phyloP scores from a whole-genome alignment of 345 rosid genomes.

The Adansonia digitata region DNA sequence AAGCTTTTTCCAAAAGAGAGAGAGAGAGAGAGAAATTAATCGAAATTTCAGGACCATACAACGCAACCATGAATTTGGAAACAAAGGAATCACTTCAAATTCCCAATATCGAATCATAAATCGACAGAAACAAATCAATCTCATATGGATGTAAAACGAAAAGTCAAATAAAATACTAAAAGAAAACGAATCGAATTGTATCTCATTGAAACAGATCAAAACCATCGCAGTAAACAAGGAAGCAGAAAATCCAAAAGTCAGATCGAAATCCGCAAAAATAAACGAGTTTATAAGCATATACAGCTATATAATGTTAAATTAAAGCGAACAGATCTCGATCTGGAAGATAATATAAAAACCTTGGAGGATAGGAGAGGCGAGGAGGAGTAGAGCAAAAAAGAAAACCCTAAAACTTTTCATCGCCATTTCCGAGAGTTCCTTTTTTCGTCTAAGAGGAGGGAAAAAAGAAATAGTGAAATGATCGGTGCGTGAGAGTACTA shows the following conservation, averaged over 20 bases:
- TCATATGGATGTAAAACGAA: background rate
- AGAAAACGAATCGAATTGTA: slow-evolving; percentile 1
- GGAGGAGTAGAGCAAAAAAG: slow-evolving; percentile 62
- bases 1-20: background rate
- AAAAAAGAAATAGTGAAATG: background rate
- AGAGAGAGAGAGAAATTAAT: background rate
- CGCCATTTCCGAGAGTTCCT: slow-evolving; percentile 16
- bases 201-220: slow-evolving; percentile 21
- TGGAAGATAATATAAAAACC: slow-evolving; percentile 36
- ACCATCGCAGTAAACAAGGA: background rate
- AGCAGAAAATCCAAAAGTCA: slow-evolving; percentile 5
- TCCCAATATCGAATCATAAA: background rate
- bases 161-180: background rate
- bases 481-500: background rate
- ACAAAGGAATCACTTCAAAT: background rate
- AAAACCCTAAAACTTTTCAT: slow-evolving; percentile 48
- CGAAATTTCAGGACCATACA: background rate
- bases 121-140: background rate
- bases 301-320: background rate
- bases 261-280: background rate
- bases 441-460: background rate
- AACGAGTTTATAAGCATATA: background rate
- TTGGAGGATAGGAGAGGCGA: slow-evolving; percentile 70
- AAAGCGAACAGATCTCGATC: slow-evolving; percentile 51
- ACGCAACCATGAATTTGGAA: background rate